Evolutionary conservation across 2,329 filamentous ascomycete species (phyloP).

Genomic region (Rhytidhysteron rufulum): DNA sequence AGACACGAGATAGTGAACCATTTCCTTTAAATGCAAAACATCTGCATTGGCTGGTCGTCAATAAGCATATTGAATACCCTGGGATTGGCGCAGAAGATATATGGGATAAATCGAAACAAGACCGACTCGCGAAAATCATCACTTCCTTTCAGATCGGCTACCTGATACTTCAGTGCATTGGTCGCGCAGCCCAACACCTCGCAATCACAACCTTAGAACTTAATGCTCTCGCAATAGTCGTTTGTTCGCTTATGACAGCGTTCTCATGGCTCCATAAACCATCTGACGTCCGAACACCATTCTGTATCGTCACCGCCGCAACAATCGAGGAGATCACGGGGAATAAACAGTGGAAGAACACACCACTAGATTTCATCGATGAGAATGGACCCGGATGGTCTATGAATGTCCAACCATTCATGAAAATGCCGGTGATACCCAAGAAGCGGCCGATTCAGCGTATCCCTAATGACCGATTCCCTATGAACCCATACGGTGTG

Average conservation of each 20-base stretch:
- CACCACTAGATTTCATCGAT: too few species aligned
- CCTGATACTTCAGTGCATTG: constrained; percentile 10
- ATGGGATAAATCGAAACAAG: constrained; percentile 12
- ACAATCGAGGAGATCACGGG: constrained; percentile 6
- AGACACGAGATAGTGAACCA: constrained; percentile 6
- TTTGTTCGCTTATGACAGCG: constrained; percentile 31
- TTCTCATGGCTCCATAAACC: constrained; percentile 37
- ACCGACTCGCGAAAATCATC: constrained; percentile 8
- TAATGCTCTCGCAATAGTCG: constrained; percentile 36
- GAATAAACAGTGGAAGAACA: constrained; percentile 1
- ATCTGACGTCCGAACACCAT: constrained; percentile 31
- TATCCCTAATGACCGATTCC: too few species aligned
- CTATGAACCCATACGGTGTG: too few species aligned
- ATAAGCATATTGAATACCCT: constrained; percentile 15
- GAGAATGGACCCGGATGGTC: too few species aligned
- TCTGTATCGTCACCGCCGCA: constrained; percentile 3
- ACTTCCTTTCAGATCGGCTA: constrained; percentile 10
- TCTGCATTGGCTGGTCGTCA: constrained; percentile 9
- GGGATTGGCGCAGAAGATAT: constrained; percentile 17
- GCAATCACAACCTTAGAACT: constrained; percentile 34
- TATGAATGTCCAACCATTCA: too few species aligned
- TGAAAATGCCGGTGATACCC: too few species aligned
- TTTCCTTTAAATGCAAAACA: constrained; percentile 16
- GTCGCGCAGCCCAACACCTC: constrained; percentile 18
- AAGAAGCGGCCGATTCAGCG: too few species aligned